phyloP scores from a whole-genome alignment of 73 alveolate genomes.

The Paramecium primaurelia region DNA sequence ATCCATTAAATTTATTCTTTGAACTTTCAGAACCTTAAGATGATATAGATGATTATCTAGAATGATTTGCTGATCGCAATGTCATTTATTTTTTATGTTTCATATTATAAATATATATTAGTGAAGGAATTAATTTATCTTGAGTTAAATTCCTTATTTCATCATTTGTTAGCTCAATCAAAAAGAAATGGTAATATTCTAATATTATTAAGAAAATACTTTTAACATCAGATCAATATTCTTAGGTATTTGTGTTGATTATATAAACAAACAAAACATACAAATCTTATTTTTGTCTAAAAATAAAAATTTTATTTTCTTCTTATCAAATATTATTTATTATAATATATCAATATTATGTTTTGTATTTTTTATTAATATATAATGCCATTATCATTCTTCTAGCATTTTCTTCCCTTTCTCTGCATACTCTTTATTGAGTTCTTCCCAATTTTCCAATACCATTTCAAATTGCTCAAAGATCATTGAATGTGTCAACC shows the following conservation, averaged over 20 bases:
- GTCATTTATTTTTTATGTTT: background rate
- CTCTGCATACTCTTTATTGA: slow-evolving; percentile 47
- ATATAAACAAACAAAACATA: background rate
- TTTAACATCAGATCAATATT: background rate
- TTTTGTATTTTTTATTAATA: background rate
- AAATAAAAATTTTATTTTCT: background rate
- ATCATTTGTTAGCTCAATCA: background rate
- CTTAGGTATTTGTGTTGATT: background rate
- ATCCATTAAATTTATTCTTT: background rate
- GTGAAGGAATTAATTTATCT: background rate
- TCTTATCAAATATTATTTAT: background rate
- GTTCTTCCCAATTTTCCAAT: slow-evolving; percentile 55
- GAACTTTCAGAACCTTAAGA: background rate
- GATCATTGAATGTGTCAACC: slow-evolving; percentile 52
- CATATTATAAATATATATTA: background rate
- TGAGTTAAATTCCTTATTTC: background rate
- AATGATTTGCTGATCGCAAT: background rate
- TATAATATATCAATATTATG: background rate
- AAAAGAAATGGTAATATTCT: background rate
- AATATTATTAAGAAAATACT: background rate
- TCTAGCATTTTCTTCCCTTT: slow-evolving; percentile 23
- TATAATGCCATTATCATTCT: background rate
- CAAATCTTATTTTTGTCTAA: background rate
- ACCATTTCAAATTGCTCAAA: slow-evolving; percentile 55
- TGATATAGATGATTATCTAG: background rate